Evolutionary conservation across 768 basidiomycete species (phyloP).

Genomic region (Tylopilus plumbeoviolaceoides): DNA sequence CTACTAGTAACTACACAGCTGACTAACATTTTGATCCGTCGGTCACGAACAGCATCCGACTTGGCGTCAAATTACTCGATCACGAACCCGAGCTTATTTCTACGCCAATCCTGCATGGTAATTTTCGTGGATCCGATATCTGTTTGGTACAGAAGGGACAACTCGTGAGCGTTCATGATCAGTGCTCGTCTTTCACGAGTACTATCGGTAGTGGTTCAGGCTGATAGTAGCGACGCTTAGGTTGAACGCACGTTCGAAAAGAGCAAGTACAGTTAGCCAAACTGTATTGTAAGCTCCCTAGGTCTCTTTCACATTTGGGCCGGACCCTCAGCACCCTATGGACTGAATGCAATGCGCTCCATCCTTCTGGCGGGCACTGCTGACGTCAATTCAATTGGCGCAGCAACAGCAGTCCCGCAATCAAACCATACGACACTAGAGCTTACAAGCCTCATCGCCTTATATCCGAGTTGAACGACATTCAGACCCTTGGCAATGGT

Average conservation of each 20-base stretch:
- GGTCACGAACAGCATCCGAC: neutral
- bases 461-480: neutral
- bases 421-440: neutral
- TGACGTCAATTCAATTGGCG: neutral
- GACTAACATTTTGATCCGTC: neutral
- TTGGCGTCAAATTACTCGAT: too few species aligned
- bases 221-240: neutral
- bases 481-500: neutral
- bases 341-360: neutral
- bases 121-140: neutral
- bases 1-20: neutral
- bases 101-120: neutral
- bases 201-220: too few species aligned
- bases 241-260: neutral
- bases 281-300: too few species aligned
- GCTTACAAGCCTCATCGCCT: too few species aligned
- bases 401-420: neutral
- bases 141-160: neutral
- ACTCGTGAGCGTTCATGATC: neutral
- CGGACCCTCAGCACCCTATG: neutral
- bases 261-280: too few species aligned
- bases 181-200: neutral
- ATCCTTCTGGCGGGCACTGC: neutral
- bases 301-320: neutral
- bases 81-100: neutral